phyloP scores from a whole-genome alignment of 129 eudicot genomes.

The Arctium minus region DNA sequence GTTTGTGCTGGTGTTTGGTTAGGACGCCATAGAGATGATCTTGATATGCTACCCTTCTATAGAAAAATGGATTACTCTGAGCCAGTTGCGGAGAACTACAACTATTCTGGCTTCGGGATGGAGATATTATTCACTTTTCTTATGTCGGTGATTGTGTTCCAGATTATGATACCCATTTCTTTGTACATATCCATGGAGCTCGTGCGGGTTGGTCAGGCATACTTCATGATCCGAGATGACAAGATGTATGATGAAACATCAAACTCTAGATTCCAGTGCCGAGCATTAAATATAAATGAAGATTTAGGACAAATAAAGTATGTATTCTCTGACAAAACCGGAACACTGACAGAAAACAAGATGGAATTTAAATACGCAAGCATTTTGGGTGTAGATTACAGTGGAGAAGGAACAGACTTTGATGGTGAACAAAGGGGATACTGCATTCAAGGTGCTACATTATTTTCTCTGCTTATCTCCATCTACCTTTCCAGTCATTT shows the following conservation, averaged over 20 bases:
- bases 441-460: constrained; percentile 55
- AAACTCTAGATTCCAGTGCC: constrained; percentile 77
- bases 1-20: constrained; percentile 85
- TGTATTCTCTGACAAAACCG: constrained; percentile 94
- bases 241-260: constrained; percentile 65
- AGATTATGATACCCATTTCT: constrained; percentile 93
- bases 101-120: constrained; percentile 77
- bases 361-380: constrained; percentile 96
- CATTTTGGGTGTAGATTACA: constrained; percentile 72
- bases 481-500: background rate
- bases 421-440: constrained; percentile 45
- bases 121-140: constrained; percentile 81
- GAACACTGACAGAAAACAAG: constrained; percentile 96
- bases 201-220: constrained; percentile 97
- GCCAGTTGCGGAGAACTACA: constrained; percentile 42
- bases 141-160: constrained; percentile 92
- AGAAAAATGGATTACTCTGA: constrained; percentile 60
- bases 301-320: constrained; percentile 96
- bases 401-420: constrained; percentile 33
- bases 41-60: constrained; percentile 65
- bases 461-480: background rate
- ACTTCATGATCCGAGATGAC: constrained; percentile 80
- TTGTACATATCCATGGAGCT: constrained; percentile 99
- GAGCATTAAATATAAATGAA: constrained; percentile 94
- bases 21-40: constrained; percentile 55